A percentile compares a stretch with the other conserved stretches of the same genome.
Conservation (phyloP, 805 yeast species). For the Candida vaughaniae region DNA sequence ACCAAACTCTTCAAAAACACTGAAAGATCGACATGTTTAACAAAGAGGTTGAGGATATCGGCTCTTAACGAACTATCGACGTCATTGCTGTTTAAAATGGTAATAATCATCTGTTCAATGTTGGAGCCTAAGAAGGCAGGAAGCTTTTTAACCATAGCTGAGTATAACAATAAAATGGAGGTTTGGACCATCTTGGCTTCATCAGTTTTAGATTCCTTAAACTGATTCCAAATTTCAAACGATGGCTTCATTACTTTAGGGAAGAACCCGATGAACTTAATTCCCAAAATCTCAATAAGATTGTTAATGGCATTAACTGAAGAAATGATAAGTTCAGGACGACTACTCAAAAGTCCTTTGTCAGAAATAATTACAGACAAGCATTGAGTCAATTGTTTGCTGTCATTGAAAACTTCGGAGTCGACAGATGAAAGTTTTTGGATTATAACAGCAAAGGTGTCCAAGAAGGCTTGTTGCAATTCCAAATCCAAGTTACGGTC, state of each 20-base stretch:
- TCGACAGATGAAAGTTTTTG: conserved; percentile 55
- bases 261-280: conserved; percentile 79
- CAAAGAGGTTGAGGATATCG: conserved; percentile 59
- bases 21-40: conserved; percentile 65
- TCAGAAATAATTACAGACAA: conserved; percentile 50
- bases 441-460: conserved; percentile 62
- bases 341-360: conserved; percentile 52
- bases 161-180: conserved; percentile 66
- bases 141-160: conserved; percentile 74
- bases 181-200: conserved; percentile 52
- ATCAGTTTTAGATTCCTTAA: conserved; percentile 11
- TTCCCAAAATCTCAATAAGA: conserved; percentile 73
- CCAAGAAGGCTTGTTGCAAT: conserved; percentile 67
- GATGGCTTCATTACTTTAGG: conserved; percentile 82
- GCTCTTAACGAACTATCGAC: conserved; percentile 62
- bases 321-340: conserved; percentile 67
- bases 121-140: conserved; percentile 75
- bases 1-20: conserved; percentile 61
- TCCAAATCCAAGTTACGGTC: conserved; percentile 39
- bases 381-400: conserved; percentile 46
- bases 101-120: conserved; percentile 58
- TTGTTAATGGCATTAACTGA: conserved; percentile 71
- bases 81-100: conserved; percentile 54
- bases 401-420: conserved; percentile 23
- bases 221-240: conserved; percentile 54